Percentiles rank a stretch among this genome's conserved stretches.
Conservation (phyloP, 2,329 filamentous ascomycete species). For the Endoconidiophora laricicola region DNA sequence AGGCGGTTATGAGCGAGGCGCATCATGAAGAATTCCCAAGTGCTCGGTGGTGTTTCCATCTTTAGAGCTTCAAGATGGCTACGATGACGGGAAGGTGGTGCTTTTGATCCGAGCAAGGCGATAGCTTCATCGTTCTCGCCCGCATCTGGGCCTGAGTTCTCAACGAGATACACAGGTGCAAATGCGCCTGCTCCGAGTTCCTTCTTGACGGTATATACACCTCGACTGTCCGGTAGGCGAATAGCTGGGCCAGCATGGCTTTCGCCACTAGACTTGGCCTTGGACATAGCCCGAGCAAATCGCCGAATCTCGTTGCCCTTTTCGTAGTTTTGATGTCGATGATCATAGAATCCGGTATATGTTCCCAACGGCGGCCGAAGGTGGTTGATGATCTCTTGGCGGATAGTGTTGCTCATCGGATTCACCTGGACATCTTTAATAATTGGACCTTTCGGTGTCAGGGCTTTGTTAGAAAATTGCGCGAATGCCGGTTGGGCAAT, state of each 20-base stretch:
- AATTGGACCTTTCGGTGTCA: conserved; percentile 47
- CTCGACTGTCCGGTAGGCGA: conserved; percentile 45
- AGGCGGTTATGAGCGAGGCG: conserved; percentile 64
- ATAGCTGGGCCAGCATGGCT: conserved; percentile 46
- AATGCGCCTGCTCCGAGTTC: conserved; percentile 90
- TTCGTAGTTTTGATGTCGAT: conserved; percentile 44
- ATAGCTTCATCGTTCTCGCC: conserved; percentile 26
- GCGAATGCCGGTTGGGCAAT: conserved; percentile 18
- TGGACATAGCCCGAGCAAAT: conserved; percentile 52
- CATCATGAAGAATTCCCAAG: conserved; percentile 97
- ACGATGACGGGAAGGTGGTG: conserved; percentile 38
- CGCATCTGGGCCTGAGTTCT: conserved; percentile 43
- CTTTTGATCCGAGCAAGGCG: conserved; percentile 42
- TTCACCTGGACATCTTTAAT: conserved; percentile 78
- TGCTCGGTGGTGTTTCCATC: conserved; percentile 74
- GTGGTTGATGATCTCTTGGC: conserved; percentile 56
- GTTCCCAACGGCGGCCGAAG: conserved; percentile 56
- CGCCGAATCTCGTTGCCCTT: conserved; percentile 64
- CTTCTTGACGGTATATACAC: conserved; percentile 60
- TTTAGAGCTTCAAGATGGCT: conserved; percentile 68
- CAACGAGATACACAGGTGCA: conserved; percentile 84
- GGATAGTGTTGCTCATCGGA: conserved; percentile 63
- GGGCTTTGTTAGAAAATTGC: conserved; percentile 20
- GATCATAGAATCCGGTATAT: conserved; percentile 68
- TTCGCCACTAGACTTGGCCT: conserved; percentile 42